Base-by-base conservation (phyloP, 805 yeast species). In the Sugiyamaella valdiviana region DNA sequence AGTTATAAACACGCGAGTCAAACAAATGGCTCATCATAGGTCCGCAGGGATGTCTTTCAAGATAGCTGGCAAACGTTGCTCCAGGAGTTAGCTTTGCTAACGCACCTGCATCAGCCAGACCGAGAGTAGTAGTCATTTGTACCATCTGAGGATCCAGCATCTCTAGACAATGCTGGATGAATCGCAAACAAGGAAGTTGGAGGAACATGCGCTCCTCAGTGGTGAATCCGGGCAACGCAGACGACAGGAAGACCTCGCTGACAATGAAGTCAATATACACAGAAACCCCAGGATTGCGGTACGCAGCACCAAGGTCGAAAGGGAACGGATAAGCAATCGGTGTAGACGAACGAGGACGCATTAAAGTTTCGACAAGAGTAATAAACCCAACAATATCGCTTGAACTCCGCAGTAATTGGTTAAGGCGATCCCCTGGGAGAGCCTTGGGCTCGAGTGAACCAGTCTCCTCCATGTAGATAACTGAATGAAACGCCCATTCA, bases 221-320 rank as follows among this genome's bases (percentile, higher is more conserved):
- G 26, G 68, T 51, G 10, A 72, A 60, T 2, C 42, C 36, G 20
- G 50, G 17, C 9, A 29, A 32, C 23, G 61, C 61, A 3, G 77
- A 49, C 2, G 85, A 68, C 21, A 78, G 75, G 5, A 74, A 76
- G 0, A 89, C 78, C 39, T 83, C 85, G 10, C 74, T 67, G n/a
- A 85, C 59, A 12, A 89, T 62, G 57, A 78, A 88, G 46, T 87
- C 91, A 46, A 85, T 63, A 57, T 90, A 91, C 2, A 93, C 88
- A 78, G 89, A 79, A 5, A 88, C 65, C 1, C 96, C 95, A 15
- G 72, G 73, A 26, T 69, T 76, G 57, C 95, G 74, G 53, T 80
- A 76, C 0, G 71, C 69, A 2, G 62, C 61, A 0, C 96, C 96
- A 22, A 88, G 62, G 45, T 75, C 78, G 5, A 69, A 57, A 0